Conservation (phyloP, 495 filamentous ascomycete species). For the Polyplosphaeria fusca region DNA sequence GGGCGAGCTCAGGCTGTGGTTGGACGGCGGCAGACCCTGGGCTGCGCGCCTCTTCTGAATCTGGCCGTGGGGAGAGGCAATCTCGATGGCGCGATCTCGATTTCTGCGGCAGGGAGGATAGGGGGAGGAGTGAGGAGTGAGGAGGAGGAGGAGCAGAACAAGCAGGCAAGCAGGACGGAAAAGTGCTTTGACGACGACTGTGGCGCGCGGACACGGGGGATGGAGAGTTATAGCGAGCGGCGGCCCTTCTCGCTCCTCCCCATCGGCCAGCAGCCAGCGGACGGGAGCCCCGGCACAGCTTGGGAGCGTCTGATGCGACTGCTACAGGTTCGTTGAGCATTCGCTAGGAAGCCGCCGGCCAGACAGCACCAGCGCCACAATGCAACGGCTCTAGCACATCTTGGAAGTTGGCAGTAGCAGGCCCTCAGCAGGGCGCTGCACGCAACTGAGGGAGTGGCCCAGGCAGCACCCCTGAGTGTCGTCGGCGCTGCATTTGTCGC, state of each 20-base stretch:
- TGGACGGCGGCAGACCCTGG: background rate
- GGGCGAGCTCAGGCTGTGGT: conserved; percentile 1
- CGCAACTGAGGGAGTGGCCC: background rate
- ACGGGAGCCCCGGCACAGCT: conserved; percentile 6
- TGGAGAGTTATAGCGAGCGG: background rate
- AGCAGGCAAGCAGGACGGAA: too few relatives aligned
- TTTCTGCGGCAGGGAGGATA: too few relatives aligned
- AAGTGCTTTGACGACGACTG: too few relatives aligned
- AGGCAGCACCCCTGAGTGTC: background rate
- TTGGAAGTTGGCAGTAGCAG: conserved; percentile 12
- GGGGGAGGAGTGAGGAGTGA: background rate
- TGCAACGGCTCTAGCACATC: background rate
- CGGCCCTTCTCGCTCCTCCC: too few relatives aligned
- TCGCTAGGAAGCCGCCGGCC: conserved; percentile 4
- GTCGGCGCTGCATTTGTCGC: too few relatives aligned
- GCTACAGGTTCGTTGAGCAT: background rate
- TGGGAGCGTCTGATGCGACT: background rate
- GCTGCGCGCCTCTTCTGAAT: background rate
- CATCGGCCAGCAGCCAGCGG: background rate
- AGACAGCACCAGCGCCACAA: background rate
- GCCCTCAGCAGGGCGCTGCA: background rate
- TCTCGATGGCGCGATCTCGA: background rate
- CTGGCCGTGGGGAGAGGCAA: background rate
- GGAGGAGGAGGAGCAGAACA: background rate
- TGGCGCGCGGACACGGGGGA: too few relatives aligned